Percentiles rank a stretch among this genome's conserved stretches.
Evolutionary conservation across 1,284 basidiomycete genomes (phyloP).

Genomic region (Amylostereum chailletii): DNA sequence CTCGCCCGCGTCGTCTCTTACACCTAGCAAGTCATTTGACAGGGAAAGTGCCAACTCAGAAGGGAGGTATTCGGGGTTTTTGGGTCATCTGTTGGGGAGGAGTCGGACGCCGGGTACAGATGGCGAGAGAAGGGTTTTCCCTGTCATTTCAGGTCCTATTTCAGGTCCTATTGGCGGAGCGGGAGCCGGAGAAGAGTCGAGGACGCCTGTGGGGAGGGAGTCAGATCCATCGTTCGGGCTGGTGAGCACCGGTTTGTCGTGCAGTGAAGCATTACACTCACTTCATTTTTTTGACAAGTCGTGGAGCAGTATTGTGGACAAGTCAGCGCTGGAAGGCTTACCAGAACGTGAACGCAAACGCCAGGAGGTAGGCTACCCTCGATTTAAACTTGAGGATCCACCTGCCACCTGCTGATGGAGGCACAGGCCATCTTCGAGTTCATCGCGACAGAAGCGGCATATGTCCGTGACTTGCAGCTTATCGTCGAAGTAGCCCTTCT

Average conservation of each 20-base stretch:
- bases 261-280: constrained; percentile 2
- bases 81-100: constrained; percentile 52
- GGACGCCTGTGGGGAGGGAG: constrained; percentile 17
- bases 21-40: constrained; percentile 4
- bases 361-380: constrained; percentile 58
- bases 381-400: neutral
- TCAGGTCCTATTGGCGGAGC: constrained; percentile 9
- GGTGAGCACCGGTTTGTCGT: constrained; percentile 32
- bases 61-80: constrained; percentile 5
- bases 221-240: constrained; percentile 44
- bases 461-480: constrained; percentile 85
- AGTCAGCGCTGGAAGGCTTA: constrained; percentile 71
- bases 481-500: constrained; percentile 67
- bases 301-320: constrained; percentile 87
- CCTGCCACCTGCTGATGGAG: neutral
- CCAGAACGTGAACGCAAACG: constrained; percentile 71
- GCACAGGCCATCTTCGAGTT: constrained; percentile 80
- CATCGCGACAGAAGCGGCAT: constrained; percentile 80
- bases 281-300: constrained; percentile 37
- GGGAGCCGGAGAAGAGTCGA: constrained; percentile 33
- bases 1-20: constrained; percentile 19
- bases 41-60: constrained; percentile 1
- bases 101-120: constrained; percentile 36
- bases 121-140: constrained; percentile 26
- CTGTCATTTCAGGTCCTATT: constrained; percentile 56